A percentile compares a stretch with the other conserved stretches of the same genome.
phyloP scores from a whole-genome alignment of 2,329 filamentous ascomycete genomes.

The Teratosphaeria epicoccoides region DNA sequence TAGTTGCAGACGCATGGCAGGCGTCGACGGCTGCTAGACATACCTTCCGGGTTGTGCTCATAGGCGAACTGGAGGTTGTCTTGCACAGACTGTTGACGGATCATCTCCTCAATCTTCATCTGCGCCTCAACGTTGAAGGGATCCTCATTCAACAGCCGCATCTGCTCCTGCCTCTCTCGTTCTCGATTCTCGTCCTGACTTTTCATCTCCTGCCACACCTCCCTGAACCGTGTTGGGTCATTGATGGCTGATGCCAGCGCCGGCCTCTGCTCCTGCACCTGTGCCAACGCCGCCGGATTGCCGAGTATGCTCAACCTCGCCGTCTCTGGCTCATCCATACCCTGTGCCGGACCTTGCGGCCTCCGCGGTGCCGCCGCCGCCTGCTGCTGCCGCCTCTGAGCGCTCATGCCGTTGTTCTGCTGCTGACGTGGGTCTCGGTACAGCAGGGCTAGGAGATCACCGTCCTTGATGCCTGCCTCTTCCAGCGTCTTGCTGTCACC shows the following conservation, averaged over 20 bases:
- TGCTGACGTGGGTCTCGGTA: constrained; percentile 45
- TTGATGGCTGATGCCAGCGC: constrained; percentile 67
- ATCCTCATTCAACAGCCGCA: constrained; percentile 79
- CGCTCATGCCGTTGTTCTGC: constrained; percentile 17
- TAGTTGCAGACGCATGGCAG: constrained; percentile 2
- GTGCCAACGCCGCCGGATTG: constrained; percentile 60
- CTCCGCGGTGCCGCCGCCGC: constrained; percentile 10
- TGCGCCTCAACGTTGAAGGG: constrained; percentile 92
- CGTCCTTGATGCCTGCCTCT: constrained; percentile 69
- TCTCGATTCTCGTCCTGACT: constrained; percentile 62
- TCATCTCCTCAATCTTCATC: constrained; percentile 89
- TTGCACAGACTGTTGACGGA: constrained; percentile 84
- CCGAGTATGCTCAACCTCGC: constrained; percentile 74
- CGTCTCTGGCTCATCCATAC: constrained; percentile 56
- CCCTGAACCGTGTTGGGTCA: constrained; percentile 64
- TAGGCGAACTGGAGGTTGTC: constrained; percentile 95
- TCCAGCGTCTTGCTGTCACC: constrained; percentile 73
- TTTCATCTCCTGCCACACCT: constrained; percentile 57
- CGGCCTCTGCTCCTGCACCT: constrained; percentile 62
- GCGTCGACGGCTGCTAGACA: constrained; percentile 15
- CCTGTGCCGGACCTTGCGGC: constrained; percentile 8
- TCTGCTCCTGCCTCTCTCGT: constrained; percentile 68
- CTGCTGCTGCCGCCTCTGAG: constrained; percentile 28
- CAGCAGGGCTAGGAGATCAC: constrained; percentile 85
- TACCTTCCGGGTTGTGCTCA: constrained; percentile 95